These are phyloP conservation scores for Angomonas deanei DNA, from an alignment of 208 protist genomes.

Conservation along the genomic window DNA sequence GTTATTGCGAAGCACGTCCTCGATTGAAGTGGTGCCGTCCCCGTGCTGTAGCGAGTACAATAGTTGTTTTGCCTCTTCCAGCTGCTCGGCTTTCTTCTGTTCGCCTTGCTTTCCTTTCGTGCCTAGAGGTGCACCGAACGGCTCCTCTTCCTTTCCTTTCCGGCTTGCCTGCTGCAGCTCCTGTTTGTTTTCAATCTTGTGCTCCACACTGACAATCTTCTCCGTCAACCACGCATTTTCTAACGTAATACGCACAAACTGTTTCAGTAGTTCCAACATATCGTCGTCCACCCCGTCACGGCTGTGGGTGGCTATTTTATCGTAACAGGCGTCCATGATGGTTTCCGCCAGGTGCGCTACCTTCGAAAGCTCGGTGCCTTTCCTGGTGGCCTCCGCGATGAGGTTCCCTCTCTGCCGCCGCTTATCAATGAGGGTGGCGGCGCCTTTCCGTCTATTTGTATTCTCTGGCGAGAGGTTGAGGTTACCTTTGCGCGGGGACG, in stretches of 20 bases:
- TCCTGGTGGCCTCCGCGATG: not conserved
- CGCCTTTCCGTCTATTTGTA: not conserved
- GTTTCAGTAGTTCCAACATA: not conserved
- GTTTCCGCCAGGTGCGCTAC: not conserved
- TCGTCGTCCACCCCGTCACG: not conserved
- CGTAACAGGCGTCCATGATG: not conserved
- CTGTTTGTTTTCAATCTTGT: not conserved
- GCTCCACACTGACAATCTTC: not conserved
- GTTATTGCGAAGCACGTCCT: not conserved
- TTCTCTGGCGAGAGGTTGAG: too few species aligned
- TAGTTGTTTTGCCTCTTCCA: conserved; percentile 4
- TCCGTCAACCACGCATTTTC: not conserved
- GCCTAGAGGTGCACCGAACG: not conserved
- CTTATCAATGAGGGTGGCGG: not conserved
- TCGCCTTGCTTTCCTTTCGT: not conserved
- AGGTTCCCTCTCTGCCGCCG: not conserved
- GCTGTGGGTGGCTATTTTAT: not conserved
- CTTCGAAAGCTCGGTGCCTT: not conserved
- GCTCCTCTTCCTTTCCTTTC: too few species aligned
- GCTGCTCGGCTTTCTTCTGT: not conserved
- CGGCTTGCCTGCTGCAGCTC: too few species aligned
- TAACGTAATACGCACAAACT: not conserved
- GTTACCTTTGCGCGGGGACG: not conserved
- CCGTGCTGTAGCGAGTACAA: not conserved
- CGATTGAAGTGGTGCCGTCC: not conserved